These are phyloP conservation scores for Trametes meyenii DNA, from an alignment of 768 basidiomycete genomes.

Conservation along the genomic window DNA sequence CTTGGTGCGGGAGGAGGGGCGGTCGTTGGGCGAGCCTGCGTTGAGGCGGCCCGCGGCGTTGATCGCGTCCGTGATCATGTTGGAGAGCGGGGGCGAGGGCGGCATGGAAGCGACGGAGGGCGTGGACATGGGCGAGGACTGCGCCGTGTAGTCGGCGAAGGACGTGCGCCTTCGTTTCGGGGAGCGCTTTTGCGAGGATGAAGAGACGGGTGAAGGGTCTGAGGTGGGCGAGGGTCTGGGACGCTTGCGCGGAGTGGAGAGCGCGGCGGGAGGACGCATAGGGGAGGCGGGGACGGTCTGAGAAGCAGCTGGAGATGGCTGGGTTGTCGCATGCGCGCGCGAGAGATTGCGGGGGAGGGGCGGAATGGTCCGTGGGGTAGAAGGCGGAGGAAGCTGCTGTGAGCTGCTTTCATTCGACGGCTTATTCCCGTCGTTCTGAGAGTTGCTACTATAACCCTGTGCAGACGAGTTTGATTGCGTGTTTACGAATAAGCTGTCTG, in stretches of 20 bases:
- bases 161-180: slow-evolving; percentile 10
- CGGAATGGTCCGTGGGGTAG: background rate
- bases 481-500: too few species aligned
- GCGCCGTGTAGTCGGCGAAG: slow-evolving; percentile 19
- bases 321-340: background rate
- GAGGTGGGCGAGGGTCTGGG: too few species aligned
- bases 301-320: background rate
- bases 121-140: slow-evolving; percentile 21
- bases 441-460: too few species aligned
- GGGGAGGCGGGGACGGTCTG: background rate
- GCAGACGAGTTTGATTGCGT: too few species aligned
- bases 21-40: background rate
- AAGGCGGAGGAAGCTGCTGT: background rate
- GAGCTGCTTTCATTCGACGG: too few species aligned
- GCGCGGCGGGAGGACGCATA: background rate
- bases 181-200: background rate
- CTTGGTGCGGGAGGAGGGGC: background rate
- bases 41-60: slow-evolving; percentile 13
- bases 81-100: slow-evolving; percentile 17
- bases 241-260: background rate
- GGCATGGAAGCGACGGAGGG: slow-evolving; percentile 17
- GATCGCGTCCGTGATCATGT: slow-evolving; percentile 23
- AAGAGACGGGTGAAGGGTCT: background rate
- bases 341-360: slow-evolving; percentile 1
- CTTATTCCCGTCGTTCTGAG: too few species aligned